phyloP scores from a whole-genome alignment of 306 rosid species.

The Abrus precatorius region DNA sequence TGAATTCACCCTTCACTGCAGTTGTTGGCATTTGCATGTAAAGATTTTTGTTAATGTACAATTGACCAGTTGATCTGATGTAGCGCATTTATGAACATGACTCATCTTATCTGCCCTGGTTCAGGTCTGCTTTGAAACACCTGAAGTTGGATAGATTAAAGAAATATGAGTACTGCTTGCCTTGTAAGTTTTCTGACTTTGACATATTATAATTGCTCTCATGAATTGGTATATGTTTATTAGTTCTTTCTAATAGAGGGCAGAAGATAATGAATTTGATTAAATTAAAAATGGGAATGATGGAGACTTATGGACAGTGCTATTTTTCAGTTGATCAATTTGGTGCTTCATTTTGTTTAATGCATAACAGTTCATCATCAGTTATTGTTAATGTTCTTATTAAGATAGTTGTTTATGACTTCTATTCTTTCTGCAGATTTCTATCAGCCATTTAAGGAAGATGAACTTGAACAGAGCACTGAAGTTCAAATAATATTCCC shows the following conservation, averaged over 20 bases:
- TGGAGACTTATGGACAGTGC: not conserved
- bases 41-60: not conserved
- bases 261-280: slow-evolving; percentile 29
- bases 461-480: slow-evolving; percentile 85
- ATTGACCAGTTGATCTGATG: slow-evolving; percentile 7
- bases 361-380: slow-evolving; percentile 10
- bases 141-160: slow-evolving; percentile 83
- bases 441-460: slow-evolving; percentile 88
- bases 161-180: slow-evolving; percentile 90
- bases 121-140: slow-evolving; percentile 88
- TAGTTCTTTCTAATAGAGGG: not conserved
- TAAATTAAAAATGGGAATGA: slow-evolving; percentile 12
- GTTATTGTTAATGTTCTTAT: slow-evolving; percentile 20
- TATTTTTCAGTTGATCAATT: slow-evolving; percentile 25
- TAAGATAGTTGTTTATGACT: slow-evolving; percentile 28
- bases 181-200: slow-evolving; percentile 67
- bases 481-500: slow-evolving; percentile 86
- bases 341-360: slow-evolving; percentile 24
- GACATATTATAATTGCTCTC: slow-evolving; percentile 11
- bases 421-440: slow-evolving; percentile 65
- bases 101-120: slow-evolving; percentile 25
- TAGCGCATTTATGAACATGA: slow-evolving; percentile 15
- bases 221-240: not conserved
- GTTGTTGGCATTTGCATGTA: slow-evolving; percentile 25
- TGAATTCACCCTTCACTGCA: slow-evolving; percentile 6